A percentile compares a stretch with the other conserved stretches of the same genome.
Conservation (phyloP, 345 rosid species). For the Clausena lansium region DNA sequence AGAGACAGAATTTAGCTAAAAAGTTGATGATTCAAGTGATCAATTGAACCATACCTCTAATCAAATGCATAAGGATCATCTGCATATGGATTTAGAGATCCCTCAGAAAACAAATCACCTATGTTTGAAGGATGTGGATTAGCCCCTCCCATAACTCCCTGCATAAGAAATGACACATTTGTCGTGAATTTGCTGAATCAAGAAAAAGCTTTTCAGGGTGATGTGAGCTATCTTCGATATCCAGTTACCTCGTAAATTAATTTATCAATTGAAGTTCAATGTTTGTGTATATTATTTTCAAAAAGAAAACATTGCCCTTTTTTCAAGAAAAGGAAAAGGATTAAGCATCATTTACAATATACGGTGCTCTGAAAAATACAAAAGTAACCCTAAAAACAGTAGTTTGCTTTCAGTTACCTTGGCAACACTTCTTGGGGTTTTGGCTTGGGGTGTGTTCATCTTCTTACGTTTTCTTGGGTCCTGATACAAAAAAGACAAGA, state of each 20-base stretch:
- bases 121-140: conserved; percentile 58
- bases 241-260: neutral
- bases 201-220: neutral
- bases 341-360: neutral
- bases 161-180: conserved; percentile 19
- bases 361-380: neutral
- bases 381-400: neutral
- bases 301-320: conserved; percentile 1
- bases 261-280: neutral
- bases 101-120: conserved; percentile 90
- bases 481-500: conserved; percentile 36
- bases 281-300: neutral
- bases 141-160: conserved; percentile 46
- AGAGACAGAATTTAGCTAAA: neutral
- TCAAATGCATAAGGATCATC: conserved; percentile 97
- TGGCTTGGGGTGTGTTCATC: conserved; percentile 48
- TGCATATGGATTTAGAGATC: conserved; percentile 83
- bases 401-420: conserved; percentile 43
- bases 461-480: conserved; percentile 56
- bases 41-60: conserved; percentile 32
- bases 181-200: conserved; percentile 6
- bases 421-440: conserved; percentile 40
- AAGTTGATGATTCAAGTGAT: neutral
- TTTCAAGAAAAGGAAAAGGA: neutral
- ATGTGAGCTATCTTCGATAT: neutral